Evolutionary conservation across 768 basidiomycete species (phyloP), one percentile per base, ranked within the genome.

Genomic region (Tephrocybe sp.): DNA sequence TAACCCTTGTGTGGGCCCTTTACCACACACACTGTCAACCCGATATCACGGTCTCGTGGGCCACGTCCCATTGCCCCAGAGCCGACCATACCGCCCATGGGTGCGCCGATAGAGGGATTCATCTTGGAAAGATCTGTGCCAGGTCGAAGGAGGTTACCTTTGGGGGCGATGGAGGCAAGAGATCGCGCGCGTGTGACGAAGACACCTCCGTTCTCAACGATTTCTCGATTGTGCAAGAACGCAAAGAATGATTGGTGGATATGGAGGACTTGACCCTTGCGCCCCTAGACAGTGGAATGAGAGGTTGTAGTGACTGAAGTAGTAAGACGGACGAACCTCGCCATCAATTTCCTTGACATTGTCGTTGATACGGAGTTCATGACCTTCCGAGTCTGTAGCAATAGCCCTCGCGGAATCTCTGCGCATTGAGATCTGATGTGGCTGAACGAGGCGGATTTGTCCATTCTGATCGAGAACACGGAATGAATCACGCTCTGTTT

Each of bases 381-480:
- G 88, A 2, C 90, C 88, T 60, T 94, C 86, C 1, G 86, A 80
- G 66, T 99, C 97, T 11, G 86, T 88, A 9, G 95, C 97, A 53
- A 96, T 90, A 1, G 93, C 85, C 44, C 83, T 79, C 44, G 79
- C 75, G 4, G 90, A 89, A 65, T 93, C 88, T 21, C 88, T 81
- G 17, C 93, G 84, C 85, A 93, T 90, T 6, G 90, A 89, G 54
- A 99, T 95, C 62, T 98, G 95, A 56, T 94, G 92, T 4, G 96
- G 94, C 62, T 91, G 88, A 4, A 98, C 88, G 6, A 89, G 77
- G 14, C 93, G 88, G 14, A 90, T 81, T 70, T 92, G 86, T 1
- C 93, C 92, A 59, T 92, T 88, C 65, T 98, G 97, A 63, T 98
- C 96, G 45, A 99, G 77, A 2, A 99, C 89, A 50, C 94, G 91